Percentiles rank a stretch among this genome's conserved stretches.
These are phyloP conservation scores for Globisporangium takayamanum DNA, from an alignment of 352 stramenopile species.

Conservation along the genomic window DNA sequence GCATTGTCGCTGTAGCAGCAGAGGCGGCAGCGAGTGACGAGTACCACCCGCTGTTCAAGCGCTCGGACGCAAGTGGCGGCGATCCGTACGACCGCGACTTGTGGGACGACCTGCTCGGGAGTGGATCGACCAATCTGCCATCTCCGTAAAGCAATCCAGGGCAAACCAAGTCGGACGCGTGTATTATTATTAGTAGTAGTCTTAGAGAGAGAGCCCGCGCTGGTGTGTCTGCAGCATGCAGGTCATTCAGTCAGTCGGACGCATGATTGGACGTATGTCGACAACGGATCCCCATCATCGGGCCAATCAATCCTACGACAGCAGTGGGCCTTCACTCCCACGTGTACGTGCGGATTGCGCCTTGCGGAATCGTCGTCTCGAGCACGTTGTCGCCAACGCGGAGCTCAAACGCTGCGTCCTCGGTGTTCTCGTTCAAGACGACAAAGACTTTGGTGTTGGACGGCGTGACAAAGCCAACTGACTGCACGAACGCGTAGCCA, in stretches of 20 bases:
- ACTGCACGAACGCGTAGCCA: slow-evolving; percentile 71
- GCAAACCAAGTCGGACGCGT: neutral
- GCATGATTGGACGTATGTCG: too few species aligned
- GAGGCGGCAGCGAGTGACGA: slow-evolving; percentile 14
- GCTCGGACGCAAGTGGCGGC: slow-evolving; percentile 7
- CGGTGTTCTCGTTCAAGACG: slow-evolving; percentile 82
- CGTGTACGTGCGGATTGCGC: slow-evolving; percentile 66
- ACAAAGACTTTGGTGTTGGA: slow-evolving; percentile 70
- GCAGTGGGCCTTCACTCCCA: slow-evolving; percentile 35
- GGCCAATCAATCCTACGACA: neutral
- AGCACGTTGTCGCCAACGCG: slow-evolving; percentile 36
- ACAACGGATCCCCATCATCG: neutral
- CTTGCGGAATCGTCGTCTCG: slow-evolving; percentile 41
- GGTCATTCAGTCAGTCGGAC: neutral
- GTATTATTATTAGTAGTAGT: neutral
- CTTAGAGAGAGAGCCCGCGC: too few species aligned
- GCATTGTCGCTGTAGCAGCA: slow-evolving; percentile 29
- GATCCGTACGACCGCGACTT: slow-evolving; percentile 64
- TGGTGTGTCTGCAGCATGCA: too few species aligned
- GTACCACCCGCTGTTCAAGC: slow-evolving; percentile 39
- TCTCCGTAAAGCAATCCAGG: neutral
- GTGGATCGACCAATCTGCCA: neutral
- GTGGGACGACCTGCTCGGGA: slow-evolving; percentile 59
- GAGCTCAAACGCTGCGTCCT: slow-evolving; percentile 59
- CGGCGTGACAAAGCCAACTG: slow-evolving; percentile 62